These are phyloP conservation scores for Zygnema cylindricum DNA, from an alignment of 139 green algal species.

Conservation along the genomic window DNA sequence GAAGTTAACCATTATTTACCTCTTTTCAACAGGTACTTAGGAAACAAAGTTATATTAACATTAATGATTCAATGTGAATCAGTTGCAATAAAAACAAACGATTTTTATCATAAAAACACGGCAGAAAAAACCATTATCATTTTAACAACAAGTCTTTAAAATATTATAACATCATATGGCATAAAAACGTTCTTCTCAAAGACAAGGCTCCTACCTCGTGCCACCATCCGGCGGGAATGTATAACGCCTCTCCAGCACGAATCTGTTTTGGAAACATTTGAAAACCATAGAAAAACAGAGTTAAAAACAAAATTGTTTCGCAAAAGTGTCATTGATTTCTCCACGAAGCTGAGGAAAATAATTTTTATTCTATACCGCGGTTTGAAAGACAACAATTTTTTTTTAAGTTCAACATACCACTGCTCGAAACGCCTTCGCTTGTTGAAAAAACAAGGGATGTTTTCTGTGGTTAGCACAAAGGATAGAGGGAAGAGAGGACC, in stretches of 20 bases:
- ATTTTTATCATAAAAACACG: not conserved
- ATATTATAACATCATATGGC: not conserved
- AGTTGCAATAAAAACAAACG: not conserved
- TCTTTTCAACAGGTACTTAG: too few relatives aligned
- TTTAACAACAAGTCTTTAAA: constrained; percentile 1
- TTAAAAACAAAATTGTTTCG: too few relatives aligned
- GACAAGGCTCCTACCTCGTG: constrained; percentile 17
- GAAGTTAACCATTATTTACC: too few relatives aligned
- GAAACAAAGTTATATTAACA: too few relatives aligned
- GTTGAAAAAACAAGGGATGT: constrained; percentile 3
- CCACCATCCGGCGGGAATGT: constrained; percentile 47
- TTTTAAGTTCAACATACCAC: not conserved
- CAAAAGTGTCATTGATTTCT: too few relatives aligned
- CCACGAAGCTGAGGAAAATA: too few relatives aligned
- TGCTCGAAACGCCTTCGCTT: not conserved
- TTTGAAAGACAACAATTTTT: too few relatives aligned
- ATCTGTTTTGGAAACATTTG: too few relatives aligned
- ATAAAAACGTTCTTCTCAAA: not conserved
- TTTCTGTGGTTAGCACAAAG: not conserved
- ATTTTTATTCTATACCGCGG: too few relatives aligned
- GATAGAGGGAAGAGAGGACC: constrained; percentile 5
- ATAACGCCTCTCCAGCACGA: constrained; percentile 34
- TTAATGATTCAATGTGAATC: too few relatives aligned
- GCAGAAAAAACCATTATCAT: not conserved
- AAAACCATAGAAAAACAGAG: too few relatives aligned